phyloP scores from a whole-genome alignment of 2,329 filamentous ascomycete genomes.

The Thielaviopsis cerberus region DNA sequence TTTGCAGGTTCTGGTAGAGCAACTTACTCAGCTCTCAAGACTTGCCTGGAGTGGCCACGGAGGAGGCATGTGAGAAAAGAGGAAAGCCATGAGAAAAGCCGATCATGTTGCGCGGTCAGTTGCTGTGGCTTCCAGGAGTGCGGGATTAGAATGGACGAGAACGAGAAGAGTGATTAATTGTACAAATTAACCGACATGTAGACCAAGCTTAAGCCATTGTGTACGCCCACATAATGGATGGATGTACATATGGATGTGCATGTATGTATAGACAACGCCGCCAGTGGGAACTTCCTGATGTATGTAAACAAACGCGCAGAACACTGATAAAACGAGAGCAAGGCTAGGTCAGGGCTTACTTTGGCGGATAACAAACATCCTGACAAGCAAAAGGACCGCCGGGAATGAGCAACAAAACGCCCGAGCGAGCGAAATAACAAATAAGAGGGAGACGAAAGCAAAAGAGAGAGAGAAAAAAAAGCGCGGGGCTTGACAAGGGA shows the following conservation, averaged over 20 bases:
- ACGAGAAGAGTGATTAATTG: background rate
- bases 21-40: background rate
- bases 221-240: background rate
- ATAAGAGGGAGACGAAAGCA: conserved; percentile 4
- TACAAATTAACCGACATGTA: background rate
- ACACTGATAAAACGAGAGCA: background rate
- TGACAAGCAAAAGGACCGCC: background rate
- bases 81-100: background rate
- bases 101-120: background rate
- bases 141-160: background rate
- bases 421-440: background rate
- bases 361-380: background rate
- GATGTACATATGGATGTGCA: background rate
- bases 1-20: background rate
- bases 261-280: background rate
- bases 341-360: background rate
- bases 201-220: background rate
- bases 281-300: background rate
- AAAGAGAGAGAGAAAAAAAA: conserved; percentile 2
- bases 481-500: background rate
- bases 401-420: background rate
- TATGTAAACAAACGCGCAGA: background rate
- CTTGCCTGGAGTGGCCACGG: background rate
- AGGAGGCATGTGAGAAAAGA: background rate
- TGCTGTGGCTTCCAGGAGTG: background rate